Evolutionary conservation across 179 eudicot genomes (phyloP).

Genomic region (Corrigiola litoralis): DNA sequence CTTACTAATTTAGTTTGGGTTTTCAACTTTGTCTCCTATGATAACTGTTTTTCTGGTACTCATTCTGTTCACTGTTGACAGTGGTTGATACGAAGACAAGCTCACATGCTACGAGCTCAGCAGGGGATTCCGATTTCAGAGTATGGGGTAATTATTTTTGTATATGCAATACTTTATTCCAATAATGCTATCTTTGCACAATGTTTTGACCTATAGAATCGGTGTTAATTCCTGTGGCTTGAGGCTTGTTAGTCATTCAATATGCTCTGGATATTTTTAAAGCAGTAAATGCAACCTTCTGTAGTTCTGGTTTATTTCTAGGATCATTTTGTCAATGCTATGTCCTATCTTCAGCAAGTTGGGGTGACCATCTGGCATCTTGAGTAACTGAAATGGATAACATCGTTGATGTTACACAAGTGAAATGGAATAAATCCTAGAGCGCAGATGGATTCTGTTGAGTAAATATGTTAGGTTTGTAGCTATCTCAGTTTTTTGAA

Average conservation of each 20-base stretch:
- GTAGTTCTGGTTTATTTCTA: background rate
- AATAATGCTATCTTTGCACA: background rate
- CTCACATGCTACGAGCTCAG: slow-evolving; percentile 77
- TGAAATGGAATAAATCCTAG: background rate
- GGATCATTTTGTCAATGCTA: background rate
- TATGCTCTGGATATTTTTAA: background rate
- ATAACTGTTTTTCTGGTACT: background rate
- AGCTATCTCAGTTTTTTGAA: background rate
- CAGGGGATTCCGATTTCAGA: slow-evolving; percentile 94
- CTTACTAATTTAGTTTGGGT: background rate
- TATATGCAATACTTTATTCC: background rate
- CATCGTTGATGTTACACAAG: background rate
- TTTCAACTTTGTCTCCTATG: background rate
- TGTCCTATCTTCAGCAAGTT: background rate
- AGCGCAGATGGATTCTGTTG: background rate
- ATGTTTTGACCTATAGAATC: background rate
- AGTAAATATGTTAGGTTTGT: background rate
- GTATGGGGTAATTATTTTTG: slow-evolving; percentile 56
- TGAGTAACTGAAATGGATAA: no score
- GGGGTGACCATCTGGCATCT: background rate
- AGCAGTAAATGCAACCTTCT: background rate
- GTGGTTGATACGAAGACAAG: slow-evolving; percentile 91
- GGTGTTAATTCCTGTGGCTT: no score
- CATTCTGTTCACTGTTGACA: slow-evolving; percentile 22
- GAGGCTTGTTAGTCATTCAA: background rate